phyloP scores from a whole-genome alignment of 441 rosid genomes.

The Gossypium laxum region DNA sequence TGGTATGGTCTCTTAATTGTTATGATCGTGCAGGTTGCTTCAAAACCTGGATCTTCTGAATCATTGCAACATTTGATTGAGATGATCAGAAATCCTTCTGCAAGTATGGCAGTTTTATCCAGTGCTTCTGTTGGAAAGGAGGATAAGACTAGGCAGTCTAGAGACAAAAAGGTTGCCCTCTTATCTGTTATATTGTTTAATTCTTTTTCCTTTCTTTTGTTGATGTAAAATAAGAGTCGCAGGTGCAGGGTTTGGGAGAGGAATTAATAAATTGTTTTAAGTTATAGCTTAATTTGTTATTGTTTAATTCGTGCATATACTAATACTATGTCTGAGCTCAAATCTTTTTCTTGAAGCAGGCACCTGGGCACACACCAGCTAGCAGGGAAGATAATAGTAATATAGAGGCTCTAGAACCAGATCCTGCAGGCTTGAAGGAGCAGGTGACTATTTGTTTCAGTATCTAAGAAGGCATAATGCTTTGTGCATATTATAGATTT shows the following conservation, averaged over 20 bases:
- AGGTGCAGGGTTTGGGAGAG: no score
- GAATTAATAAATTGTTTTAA: no score
- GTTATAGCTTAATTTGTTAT: not conserved
- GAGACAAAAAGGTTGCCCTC: slow-evolving; percentile 57
- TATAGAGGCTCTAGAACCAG: slow-evolving; percentile 54
- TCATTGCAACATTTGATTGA: slow-evolving; percentile 76
- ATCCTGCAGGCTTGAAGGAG: slow-evolving; percentile 65
- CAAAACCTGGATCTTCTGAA: slow-evolving; percentile 74
- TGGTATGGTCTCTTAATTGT: not conserved
- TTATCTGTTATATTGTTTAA: not conserved
- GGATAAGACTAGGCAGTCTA: slow-evolving; percentile 50
- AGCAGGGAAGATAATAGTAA: slow-evolving; percentile 49
- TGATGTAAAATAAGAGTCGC: no score
- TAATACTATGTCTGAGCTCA: slow-evolving; percentile 8
- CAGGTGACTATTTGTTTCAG: slow-evolving; percentile 41
- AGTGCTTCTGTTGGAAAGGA: slow-evolving; percentile 48
- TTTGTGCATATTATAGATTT: not conserved
- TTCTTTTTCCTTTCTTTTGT: no score
- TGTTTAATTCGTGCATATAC: not conserved
- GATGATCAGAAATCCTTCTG: slow-evolving; percentile 61
- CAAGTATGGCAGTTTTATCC: slow-evolving; percentile 32
- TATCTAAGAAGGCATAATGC: not conserved
- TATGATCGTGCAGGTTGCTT: slow-evolving; percentile 48
- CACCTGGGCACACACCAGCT: slow-evolving; percentile 27
- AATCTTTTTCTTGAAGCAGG: slow-evolving; percentile 34